Base-by-base conservation (phyloP, 345 rosid genomes). In the Lagerstroemia speciosa region DNA sequence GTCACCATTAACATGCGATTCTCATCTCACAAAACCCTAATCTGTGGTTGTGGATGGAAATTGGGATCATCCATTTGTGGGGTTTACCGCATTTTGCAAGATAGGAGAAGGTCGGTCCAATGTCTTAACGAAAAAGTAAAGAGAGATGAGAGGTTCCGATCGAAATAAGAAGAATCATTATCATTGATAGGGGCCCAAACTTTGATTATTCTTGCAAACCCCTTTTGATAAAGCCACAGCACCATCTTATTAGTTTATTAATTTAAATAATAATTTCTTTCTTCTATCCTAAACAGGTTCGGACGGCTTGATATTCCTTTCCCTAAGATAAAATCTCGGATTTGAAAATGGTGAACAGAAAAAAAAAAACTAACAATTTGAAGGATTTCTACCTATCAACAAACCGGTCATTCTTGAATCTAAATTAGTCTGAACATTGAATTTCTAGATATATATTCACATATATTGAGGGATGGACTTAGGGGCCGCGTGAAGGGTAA, bases 181-280 rank as follows among this genome's bases (percentile, higher is more conserved):
- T 58, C 20, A 58, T 74, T 74, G 62, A 27, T 27, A 15, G 57
- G 46, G 78, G 76, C 36, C 83, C 82, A 75, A 72, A 50, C 66
- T 52, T 65, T 75, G 89, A 81, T 79, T 63, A 75, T 74, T 79
- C 67, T 30, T 46, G 71, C 74, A 62, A 78, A 80, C 90, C 76
- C 76, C 81, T 78, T 81, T 78, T 74, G 90, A 86, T 62, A 83
- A 86, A 77, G 86, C 77, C 82, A 40, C 70, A 48, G 46, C 83
- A 86, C 76, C 86, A 69, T 75, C 77, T 73, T 19, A 58, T 68
- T 62, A 65, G 65, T 41, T 73, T 53, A 75, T 58, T 58, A 58
- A 58, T 58, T 58, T 27, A 58, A 24, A 10, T 26, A 55, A 55
- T 5, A 9, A 4, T 36, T 36, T 36, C 38, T n/a, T n/a, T n/a